These are phyloP conservation scores for Aspergillus haitiensis DNA, from an alignment of 495 filamentous ascomycete genomes.

Conservation along the genomic window DNA sequence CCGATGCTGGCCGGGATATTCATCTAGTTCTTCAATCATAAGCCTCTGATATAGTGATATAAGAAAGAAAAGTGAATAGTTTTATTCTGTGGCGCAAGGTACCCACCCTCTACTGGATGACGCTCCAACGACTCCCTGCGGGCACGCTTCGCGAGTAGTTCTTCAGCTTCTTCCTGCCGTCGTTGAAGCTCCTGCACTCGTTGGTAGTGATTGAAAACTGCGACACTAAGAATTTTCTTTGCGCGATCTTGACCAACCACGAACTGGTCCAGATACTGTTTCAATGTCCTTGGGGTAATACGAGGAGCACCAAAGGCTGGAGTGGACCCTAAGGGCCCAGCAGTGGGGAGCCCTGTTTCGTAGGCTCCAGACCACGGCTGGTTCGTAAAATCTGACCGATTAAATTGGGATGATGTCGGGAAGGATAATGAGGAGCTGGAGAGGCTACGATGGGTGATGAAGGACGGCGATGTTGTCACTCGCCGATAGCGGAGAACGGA, in stretches of 20 bases:
- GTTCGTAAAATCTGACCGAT: conserved; percentile 61
- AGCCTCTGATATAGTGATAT: conserved; percentile 7
- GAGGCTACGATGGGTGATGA: conserved; percentile 26
- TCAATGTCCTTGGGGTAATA: conserved; percentile 79
- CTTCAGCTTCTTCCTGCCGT: conserved; percentile 75
- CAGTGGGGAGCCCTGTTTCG: conserved; percentile 65
- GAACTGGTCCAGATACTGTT: conserved; percentile 90
- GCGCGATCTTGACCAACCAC: conserved; percentile 94
- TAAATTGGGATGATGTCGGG: conserved; percentile 53
- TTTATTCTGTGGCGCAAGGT: not conserved
- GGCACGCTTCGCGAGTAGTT: conserved; percentile 51
- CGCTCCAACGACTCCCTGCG: conserved; percentile 50
- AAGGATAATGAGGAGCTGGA: conserved; percentile 37
- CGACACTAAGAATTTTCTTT: conserved; percentile 91
- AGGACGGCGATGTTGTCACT: conserved; percentile 5
- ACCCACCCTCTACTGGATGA: conserved; percentile 59
- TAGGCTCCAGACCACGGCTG: conserved; percentile 74
- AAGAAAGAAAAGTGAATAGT: conserved; percentile 4
- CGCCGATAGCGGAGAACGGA: conserved; percentile 26
- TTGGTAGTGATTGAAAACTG: conserved; percentile 98
- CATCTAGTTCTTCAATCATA: conserved; percentile 55
- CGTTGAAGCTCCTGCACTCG: conserved; percentile 73
- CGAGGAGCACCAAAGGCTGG: conserved; percentile 64
- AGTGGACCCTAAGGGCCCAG: conserved; percentile 57
- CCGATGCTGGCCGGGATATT: conserved; percentile 72